A percentile compares a stretch with the other conserved stretches of the same genome.
phyloP scores from a whole-genome alignment of 768 basidiomycete genomes.

The Serpula lacrymans region DNA sequence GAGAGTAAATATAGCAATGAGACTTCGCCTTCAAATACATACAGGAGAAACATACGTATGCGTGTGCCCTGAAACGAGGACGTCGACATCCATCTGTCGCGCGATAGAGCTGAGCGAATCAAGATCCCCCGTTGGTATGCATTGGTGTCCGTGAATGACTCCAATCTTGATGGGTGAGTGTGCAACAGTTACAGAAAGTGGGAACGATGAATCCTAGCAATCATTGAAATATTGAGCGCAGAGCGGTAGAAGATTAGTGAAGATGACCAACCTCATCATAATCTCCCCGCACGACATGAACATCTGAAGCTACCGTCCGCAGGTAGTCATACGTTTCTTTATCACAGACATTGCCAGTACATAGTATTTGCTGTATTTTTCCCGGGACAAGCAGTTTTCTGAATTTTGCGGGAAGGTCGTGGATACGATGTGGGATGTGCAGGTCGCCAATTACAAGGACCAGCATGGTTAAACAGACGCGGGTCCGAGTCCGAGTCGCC shows the following conservation, averaged over 20 bases:
- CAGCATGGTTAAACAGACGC: constrained; percentile 55
- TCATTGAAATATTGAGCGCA: neutral
- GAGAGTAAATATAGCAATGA: neutral
- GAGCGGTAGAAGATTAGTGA: constrained; percentile 12
- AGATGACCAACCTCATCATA: constrained; percentile 95
- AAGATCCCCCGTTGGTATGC: constrained; percentile 86
- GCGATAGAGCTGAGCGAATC: constrained; percentile 88
- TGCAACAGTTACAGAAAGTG: constrained; percentile 73
- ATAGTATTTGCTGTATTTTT: constrained; percentile 97
- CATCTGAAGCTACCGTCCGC: constrained; percentile 89
- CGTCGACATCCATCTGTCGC: constrained; percentile 97
- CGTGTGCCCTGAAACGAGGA: constrained; percentile 90
- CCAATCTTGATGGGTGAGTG: constrained; percentile 90
- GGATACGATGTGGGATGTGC: constrained; percentile 87
- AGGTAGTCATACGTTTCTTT: constrained; percentile 97
- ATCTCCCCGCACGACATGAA: constrained; percentile 89
- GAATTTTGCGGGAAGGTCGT: constrained; percentile 94
- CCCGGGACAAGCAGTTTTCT: constrained; percentile 94
- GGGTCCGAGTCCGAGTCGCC: constrained; percentile 3
- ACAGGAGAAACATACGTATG: constrained; percentile 57
- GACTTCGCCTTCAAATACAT: neutral
- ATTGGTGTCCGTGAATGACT: constrained; percentile 91
- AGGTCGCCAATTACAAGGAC: constrained; percentile 97
- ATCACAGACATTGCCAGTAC: constrained; percentile 97
- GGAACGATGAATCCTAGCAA: constrained; percentile 61